Base-by-base conservation (phyloP, 352 stramenopile species). In the Phytophthora pseudosyringae region DNA sequence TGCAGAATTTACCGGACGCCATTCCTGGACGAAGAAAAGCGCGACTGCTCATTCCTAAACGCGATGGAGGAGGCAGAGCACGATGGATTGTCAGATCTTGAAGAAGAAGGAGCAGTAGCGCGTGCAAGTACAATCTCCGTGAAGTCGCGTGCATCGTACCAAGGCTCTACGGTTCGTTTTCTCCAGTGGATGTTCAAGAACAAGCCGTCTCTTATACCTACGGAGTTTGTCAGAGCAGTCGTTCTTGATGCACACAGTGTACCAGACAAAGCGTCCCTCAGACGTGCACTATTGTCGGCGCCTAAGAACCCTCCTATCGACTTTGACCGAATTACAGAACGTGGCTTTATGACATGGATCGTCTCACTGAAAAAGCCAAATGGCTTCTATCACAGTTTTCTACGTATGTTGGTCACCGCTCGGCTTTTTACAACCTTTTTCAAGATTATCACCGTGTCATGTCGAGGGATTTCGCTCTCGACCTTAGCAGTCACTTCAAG, bases 341-440 rank as follows among this genome's bases (percentile, higher is more conserved):
- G 33, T 1, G 57, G 64, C n/a, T 67, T 67, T 3, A 54, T 68
- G 39, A 49, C 26, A 3, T 73, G 59, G 41, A 31, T 64, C 6
- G 1, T 73, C 1, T 69, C 49, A 5, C 50, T 66, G 59, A 73
- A 69, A 21, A 62, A 50, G 13, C 10, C 6, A 1, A 36, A 69
- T 39, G 57, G 40, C 5, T 16, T 12, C 3, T 56, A 56, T 18
- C 45, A 58, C 29, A 60, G 5, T 25, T 43, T 25, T 43, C 58
- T 9, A 69, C 52, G 0, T 73, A 65, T 36, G 29, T 16, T 38
- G 53, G 38, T 5, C 58, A 66, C 55, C 53, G 41, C 3, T 69
- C 57, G 1, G 57, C 56, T n/a, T 10, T 63, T 55, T 60, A 33
- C 45, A 56, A 65, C 9, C 36, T 68, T 18, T 57, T 68, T 29